phyloP scores from a whole-genome alignment of 768 basidiomycete genomes.

The Xerocomus brunneocitrinus region DNA sequence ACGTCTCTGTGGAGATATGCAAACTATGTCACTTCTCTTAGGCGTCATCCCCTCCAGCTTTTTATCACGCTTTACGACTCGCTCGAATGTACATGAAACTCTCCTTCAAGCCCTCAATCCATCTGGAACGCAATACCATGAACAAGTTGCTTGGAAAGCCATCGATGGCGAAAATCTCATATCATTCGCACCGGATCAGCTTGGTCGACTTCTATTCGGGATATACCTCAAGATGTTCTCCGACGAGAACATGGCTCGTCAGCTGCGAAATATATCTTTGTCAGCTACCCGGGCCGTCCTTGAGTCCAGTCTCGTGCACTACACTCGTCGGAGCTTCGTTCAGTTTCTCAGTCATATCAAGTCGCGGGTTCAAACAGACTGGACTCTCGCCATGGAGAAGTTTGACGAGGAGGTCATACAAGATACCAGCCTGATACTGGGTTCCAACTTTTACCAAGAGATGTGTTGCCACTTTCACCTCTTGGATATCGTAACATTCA shows the following conservation, averaged over 20 bases:
- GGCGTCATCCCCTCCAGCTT: slow-evolving; percentile 25
- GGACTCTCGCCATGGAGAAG: slow-evolving; percentile 39
- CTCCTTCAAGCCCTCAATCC: slow-evolving; percentile 3
- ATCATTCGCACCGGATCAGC: slow-evolving; percentile 22
- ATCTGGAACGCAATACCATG: slow-evolving; percentile 12
- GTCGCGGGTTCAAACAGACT: slow-evolving; percentile 34
- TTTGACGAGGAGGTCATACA: slow-evolving; percentile 19
- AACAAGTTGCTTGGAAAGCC: slow-evolving; percentile 26
- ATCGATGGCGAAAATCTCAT: slow-evolving; percentile 9
- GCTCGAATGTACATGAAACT: slow-evolving; percentile 24
- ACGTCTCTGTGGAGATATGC: slow-evolving; percentile 27
- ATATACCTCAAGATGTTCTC: slow-evolving; percentile 30
- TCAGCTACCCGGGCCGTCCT: background rate
- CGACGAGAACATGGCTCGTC: slow-evolving; percentile 21
- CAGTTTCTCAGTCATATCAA: slow-evolving; percentile 41
- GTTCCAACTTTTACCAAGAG: slow-evolving; percentile 41
- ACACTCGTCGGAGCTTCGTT: slow-evolving; percentile 46
- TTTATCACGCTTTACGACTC: slow-evolving; percentile 27
- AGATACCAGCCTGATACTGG: slow-evolving; percentile 20
- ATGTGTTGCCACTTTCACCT: slow-evolving; percentile 42
- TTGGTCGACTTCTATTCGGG: slow-evolving; percentile 21
- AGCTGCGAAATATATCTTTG: slow-evolving; percentile 2
- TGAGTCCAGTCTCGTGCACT: slow-evolving; percentile 33
- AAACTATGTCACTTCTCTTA: slow-evolving; percentile 24
- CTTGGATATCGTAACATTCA: slow-evolving; percentile 34